Conservation (phyloP, 805 yeast genomes). For the Candida yuanshanica region DNA sequence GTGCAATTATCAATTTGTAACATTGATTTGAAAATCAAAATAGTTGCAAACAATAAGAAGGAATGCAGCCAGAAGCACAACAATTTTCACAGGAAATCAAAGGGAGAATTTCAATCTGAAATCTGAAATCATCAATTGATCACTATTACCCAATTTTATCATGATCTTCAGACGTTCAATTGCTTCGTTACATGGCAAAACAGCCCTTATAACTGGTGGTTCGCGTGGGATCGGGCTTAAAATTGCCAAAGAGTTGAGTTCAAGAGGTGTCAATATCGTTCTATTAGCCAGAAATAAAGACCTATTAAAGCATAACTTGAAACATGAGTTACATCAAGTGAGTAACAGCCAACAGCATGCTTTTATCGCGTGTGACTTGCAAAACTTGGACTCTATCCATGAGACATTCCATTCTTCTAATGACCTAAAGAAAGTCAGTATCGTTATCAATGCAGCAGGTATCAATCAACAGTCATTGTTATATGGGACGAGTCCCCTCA, state of each 20-base stretch:
- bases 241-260: slow-evolving; percentile 46
- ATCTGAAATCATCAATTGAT: background rate
- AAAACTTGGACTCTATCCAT: slow-evolving; percentile 8
- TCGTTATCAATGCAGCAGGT: slow-evolving; percentile 46
- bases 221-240: slow-evolving; percentile 62
- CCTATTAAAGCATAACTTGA: slow-evolving; percentile 26
- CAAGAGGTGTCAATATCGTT: slow-evolving; percentile 45
- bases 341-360: slow-evolving; percentile 15
- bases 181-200: slow-evolving; percentile 20
- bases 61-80: too few species aligned
- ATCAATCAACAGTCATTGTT: slow-evolving; percentile 52
- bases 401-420: slow-evolving; percentile 6
- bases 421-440: slow-evolving; percentile 15
- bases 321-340: slow-evolving; percentile 7
- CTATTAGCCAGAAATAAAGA: slow-evolving; percentile 44
- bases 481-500: slow-evolving; percentile 32
- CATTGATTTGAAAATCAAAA: too few species aligned
- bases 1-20: too few species aligned
- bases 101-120: background rate
- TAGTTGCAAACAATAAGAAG: too few species aligned
- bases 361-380: slow-evolving; percentile 13
- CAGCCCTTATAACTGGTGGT: slow-evolving; percentile 64
- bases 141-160: background rate
- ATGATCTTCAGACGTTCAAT: slow-evolving; percentile 3
- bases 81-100: too few species aligned